Evolutionary conservation across 805 yeast species (phyloP).

Genomic region (Peterozyma toletana): DNA sequence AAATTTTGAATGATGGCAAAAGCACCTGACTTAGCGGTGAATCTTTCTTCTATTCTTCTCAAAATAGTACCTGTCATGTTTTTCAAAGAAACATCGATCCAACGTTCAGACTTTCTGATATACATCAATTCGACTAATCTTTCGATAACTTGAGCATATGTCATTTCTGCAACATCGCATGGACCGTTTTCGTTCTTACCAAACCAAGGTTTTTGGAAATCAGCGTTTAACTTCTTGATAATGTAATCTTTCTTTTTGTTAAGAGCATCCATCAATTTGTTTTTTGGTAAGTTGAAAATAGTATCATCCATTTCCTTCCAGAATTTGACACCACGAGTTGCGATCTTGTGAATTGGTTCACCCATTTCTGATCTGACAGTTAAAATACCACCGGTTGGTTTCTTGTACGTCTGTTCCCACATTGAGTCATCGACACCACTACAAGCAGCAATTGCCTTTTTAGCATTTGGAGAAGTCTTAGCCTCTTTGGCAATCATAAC

Average conservation of each 20-base stretch:
- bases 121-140: slow-evolving; percentile 86
- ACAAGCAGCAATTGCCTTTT: slow-evolving; percentile 83
- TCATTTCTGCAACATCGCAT: slow-evolving; percentile 92
- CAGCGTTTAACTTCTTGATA: slow-evolving; percentile 80
- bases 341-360: slow-evolving; percentile 97
- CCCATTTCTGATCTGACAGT: slow-evolving; percentile 99
- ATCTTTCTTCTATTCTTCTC: slow-evolving; percentile 96
- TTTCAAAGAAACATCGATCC: slow-evolving; percentile 86
- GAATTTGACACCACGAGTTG: slow-evolving; percentile 94
- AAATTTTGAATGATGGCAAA: slow-evolving; percentile 71
- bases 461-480: slow-evolving; percentile 88
- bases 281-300: slow-evolving; percentile 85
- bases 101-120: slow-evolving; percentile 67
- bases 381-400: slow-evolving; percentile 93
- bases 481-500: slow-evolving; percentile 98
- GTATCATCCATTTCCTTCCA: slow-evolving; percentile 98
- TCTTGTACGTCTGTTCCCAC: slow-evolving; percentile 94
- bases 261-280: slow-evolving; percentile 75
- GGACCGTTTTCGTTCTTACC: slow-evolving; percentile 70
- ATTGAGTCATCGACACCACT: slow-evolving; percentile 81
- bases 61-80: slow-evolving; percentile 81
- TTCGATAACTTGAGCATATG: slow-evolving; percentile 83
- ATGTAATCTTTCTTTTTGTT: slow-evolving; percentile 80
- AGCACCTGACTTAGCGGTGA: slow-evolving; percentile 46
- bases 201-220: slow-evolving; percentile 98